Evolutionary conservation across 164 flowering plant genomes (phyloP).

Genomic region (Stephania japonica): DNA sequence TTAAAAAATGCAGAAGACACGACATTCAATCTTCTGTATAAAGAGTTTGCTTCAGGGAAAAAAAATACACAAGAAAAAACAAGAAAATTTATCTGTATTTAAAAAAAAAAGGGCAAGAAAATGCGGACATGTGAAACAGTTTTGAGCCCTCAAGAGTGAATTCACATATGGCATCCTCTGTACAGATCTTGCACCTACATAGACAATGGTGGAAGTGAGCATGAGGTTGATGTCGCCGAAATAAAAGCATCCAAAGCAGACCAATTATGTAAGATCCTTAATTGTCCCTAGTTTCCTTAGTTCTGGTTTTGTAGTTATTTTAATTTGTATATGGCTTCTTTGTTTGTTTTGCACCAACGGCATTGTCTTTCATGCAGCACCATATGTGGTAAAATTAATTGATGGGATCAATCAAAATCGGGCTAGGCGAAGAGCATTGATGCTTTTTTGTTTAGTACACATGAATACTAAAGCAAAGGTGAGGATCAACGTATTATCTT

Average conservation of each 20-base stretch:
- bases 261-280: conserved; percentile 45
- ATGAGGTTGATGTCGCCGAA: conserved; percentile 54
- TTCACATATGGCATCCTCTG: not conserved
- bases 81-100: no score
- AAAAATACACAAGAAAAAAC: no score
- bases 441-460: conserved; percentile 66
- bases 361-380: conserved; percentile 34
- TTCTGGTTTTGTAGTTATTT: not conserved
- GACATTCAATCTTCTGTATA: no score
- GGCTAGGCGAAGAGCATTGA: conserved; percentile 69
- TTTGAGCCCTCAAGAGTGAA: not conserved
- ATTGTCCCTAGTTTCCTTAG: not conserved
- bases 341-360: not conserved
- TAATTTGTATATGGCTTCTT: not conserved
- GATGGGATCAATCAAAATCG: conserved; percentile 86
- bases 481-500: conserved; percentile 14
- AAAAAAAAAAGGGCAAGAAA: no score
- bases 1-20: no score
- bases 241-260: conserved; percentile 47
- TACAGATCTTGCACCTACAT: conserved; percentile 67
- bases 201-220: conserved; percentile 47
- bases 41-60: no score
- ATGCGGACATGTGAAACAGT: no score
- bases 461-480: conserved; percentile 57
- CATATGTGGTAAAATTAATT: conserved; percentile 51